Evolutionary conservation across 768 basidiomycete species (phyloP).

Genomic region (Leccinum disarticulatum): DNA sequence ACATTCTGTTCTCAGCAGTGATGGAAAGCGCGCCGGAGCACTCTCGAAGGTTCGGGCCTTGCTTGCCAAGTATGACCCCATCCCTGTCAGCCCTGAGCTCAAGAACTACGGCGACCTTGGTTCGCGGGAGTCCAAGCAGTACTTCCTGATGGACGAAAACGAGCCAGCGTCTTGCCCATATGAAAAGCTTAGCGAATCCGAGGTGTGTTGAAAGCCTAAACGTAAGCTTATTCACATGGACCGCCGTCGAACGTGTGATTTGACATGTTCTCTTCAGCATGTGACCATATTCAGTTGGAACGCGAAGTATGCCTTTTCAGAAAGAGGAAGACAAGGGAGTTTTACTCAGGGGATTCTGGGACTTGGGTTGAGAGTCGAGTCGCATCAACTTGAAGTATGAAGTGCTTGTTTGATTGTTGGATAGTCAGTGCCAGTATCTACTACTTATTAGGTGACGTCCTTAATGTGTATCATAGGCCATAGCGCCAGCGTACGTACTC

Average conservation of each 20-base stretch:
- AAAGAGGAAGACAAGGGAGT: not conserved
- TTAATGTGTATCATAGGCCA: not conserved
- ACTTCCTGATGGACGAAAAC: no score
- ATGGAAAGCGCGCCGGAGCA: constrained; percentile 18
- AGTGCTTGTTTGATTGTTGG: not conserved
- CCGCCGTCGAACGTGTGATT: not conserved
- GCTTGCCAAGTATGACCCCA: constrained; percentile 20
- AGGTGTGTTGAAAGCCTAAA: not conserved
- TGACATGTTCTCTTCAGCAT: not conserved
- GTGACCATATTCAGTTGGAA: not conserved
- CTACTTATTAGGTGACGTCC: not conserved
- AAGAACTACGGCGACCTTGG: constrained; percentile 13
- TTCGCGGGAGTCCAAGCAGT: no score
- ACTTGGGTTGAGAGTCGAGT: not conserved
- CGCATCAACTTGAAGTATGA: no score
- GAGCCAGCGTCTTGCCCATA: no score
- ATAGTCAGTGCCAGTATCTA: no score
- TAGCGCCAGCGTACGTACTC: not conserved
- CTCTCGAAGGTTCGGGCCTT: constrained; percentile 17
- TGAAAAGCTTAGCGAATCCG: no score
- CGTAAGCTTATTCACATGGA: not conserved
- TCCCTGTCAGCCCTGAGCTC: constrained; percentile 44
- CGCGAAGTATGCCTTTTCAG: not conserved
- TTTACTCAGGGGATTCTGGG: not conserved
- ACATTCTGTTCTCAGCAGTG: constrained; percentile 22